Conservation (phyloP, 768 basidiomycete genomes). For the Crucibulum laeve region DNA sequence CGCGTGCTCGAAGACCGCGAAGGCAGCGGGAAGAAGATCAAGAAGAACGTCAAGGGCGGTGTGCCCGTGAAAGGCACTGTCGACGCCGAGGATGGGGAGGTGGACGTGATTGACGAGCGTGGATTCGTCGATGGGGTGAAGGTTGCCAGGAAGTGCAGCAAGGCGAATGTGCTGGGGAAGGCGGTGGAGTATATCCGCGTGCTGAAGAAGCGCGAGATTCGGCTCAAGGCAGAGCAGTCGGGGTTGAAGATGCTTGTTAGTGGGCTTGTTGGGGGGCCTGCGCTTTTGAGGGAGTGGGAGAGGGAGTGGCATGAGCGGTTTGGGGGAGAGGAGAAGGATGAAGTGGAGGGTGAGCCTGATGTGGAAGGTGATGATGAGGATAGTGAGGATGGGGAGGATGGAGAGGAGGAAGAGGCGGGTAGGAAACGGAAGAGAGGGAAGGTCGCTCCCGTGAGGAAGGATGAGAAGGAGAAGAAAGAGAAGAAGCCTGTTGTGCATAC, state of each 20-base stretch:
- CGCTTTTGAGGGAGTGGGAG: conserved; percentile 73
- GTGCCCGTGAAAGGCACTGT: conserved; percentile 31
- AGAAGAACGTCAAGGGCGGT: conserved; percentile 38
- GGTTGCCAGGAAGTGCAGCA: conserved; percentile 86
- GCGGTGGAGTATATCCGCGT: conserved; percentile 91
- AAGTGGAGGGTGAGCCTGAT: conserved; percentile 49
- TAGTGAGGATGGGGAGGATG: conserved; percentile 43
- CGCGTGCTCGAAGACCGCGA: conserved; percentile 69
- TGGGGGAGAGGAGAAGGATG: conserved; percentile 73
- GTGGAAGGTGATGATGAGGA: conserved; percentile 57
- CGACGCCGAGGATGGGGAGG: conserved; percentile 26
- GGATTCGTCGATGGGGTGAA: conserved; percentile 92
- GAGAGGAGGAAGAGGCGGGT: conserved; percentile 34
- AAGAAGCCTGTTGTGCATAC: conserved; percentile 26
- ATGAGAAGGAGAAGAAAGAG: conserved; percentile 42
- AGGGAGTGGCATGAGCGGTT: conserved; percentile 67
- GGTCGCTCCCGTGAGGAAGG: conserved; percentile 21
- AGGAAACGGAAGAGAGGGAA: conserved; percentile 65
- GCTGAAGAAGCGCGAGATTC: conserved; percentile 69
- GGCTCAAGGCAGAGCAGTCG: conserved; percentile 70
- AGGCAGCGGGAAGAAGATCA: conserved; percentile 40
- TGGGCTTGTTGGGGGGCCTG: conserved; percentile 72
- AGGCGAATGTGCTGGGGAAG: conserved; percentile 86
- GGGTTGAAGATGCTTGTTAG: conserved; percentile 66
- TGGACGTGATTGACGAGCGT: conserved; percentile 71